Evolutionary conservation across 129 eudicot species (phyloP).

Genomic region (Pulicaria dysenterica): DNA sequence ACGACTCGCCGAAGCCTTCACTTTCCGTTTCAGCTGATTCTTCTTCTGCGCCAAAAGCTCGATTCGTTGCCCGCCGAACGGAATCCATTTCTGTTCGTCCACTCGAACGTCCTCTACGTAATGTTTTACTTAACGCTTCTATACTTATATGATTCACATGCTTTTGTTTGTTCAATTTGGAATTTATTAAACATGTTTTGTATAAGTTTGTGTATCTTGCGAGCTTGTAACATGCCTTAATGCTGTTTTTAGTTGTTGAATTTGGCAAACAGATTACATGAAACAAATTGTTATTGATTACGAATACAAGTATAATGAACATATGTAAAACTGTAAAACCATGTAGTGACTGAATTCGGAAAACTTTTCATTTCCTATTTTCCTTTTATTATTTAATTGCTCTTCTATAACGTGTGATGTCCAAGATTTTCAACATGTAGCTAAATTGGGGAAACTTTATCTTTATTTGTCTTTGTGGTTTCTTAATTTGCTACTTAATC

Average conservation of each 20-base stretch:
- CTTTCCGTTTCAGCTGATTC: slow-evolving; percentile 51
- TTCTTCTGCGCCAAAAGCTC: slow-evolving; percentile 66
- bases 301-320: not conserved
- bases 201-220: not conserved
- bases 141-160: not conserved
- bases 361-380: too few relatives aligned
- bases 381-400: too few relatives aligned
- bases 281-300: slow-evolving; percentile 15
- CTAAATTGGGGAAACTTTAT: slow-evolving; percentile 3
- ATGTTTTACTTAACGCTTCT: not conserved
- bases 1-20: slow-evolving; percentile 39
- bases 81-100: slow-evolving; percentile 70
- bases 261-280: slow-evolving; percentile 8
- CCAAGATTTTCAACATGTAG: slow-evolving; percentile 1
- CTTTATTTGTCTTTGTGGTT: not conserved
- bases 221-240: not conserved
- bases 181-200: not conserved
- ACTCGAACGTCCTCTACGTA: slow-evolving; percentile 73
- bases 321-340: not conserved
- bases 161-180: not conserved
- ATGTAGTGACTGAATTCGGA: not conserved
- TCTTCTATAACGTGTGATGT: too few relatives aligned
- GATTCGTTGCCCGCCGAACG: slow-evolving; percentile 69
- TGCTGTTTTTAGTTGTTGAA: slow-evolving; percentile 11
- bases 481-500: not conserved